phyloP scores from a whole-genome alignment of 306 rosid genomes.

The Ormosia emarginata region DNA sequence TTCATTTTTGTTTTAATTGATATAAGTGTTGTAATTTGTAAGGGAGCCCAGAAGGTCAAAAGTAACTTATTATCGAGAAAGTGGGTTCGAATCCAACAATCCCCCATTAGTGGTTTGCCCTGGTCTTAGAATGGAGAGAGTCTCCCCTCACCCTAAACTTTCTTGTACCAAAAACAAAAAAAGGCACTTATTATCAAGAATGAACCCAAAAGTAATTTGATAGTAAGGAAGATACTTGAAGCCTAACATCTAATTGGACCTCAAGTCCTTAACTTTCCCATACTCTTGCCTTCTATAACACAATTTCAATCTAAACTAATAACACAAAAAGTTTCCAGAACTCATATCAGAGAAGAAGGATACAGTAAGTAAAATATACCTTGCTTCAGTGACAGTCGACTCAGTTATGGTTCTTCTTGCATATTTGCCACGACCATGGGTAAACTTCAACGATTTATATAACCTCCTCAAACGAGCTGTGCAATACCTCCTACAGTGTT shows the following conservation, averaged over 20 bases:
- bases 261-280: not conserved
- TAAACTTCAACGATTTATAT: slow-evolving; percentile 92
- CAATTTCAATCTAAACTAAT: not conserved
- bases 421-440: slow-evolving; percentile 97
- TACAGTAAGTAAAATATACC: slow-evolving; percentile 39
- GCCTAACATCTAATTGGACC: not conserved
- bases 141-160: too few species aligned
- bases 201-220: not conserved
- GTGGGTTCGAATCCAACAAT: too few species aligned
- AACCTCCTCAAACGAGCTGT: slow-evolving; percentile 92
- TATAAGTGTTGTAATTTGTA: not conserved
- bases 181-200: not conserved
- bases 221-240: not conserved
- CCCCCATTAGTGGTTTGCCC: too few species aligned
- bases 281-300: slow-evolving; percentile 1
- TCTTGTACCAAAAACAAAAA: too few species aligned
- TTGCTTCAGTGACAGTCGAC: slow-evolving; percentile 79
- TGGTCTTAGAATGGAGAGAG: too few species aligned
- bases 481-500: slow-evolving; percentile 75
- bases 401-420: slow-evolving; percentile 63
- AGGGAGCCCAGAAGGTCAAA: not conserved
- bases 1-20: not conserved
- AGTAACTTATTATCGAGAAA: not conserved
- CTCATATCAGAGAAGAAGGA: not conserved
- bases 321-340: not conserved